Conservation (phyloP, 495 filamentous ascomycete genomes). For the Penicillium atrosanguineum region DNA sequence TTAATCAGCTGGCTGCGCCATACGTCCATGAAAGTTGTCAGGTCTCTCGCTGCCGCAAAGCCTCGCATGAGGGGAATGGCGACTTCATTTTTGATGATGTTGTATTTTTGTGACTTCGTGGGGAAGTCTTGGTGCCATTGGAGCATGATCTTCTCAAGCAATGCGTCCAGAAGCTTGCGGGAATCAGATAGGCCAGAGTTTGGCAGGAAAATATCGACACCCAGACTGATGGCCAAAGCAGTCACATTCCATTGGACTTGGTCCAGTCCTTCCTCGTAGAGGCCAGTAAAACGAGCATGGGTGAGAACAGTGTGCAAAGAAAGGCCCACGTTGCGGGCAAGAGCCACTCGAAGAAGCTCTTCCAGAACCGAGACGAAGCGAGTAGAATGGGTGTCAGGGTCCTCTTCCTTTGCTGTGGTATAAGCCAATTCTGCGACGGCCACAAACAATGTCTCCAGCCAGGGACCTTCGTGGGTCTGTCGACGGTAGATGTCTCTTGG, state of each 20-base stretch:
- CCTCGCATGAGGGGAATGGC: slow-evolving; percentile 59
- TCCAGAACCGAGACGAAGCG: slow-evolving; percentile 40
- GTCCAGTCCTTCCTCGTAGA: slow-evolving; percentile 35
- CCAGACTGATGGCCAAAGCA: slow-evolving; percentile 58
- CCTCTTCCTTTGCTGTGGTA: slow-evolving; percentile 38
- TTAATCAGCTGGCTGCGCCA: slow-evolving; percentile 62
- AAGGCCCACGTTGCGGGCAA: slow-evolving; percentile 39
- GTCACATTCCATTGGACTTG: slow-evolving; percentile 61
- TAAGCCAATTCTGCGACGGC: slow-evolving; percentile 47
- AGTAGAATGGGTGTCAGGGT: slow-evolving; percentile 23
- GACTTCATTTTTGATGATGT: slow-evolving; percentile 39
- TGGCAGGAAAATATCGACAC: slow-evolving; percentile 68
- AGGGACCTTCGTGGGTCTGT: slow-evolving; percentile 57
- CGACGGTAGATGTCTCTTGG: slow-evolving; percentile 53
- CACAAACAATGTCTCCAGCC: slow-evolving; percentile 67
- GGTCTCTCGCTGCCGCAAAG: slow-evolving; percentile 62
- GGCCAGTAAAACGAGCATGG: slow-evolving; percentile 42
- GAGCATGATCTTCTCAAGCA: slow-evolving; percentile 40
- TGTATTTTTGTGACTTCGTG: slow-evolving; percentile 17
- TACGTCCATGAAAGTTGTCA: slow-evolving; percentile 61
- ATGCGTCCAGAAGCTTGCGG: slow-evolving; percentile 36
- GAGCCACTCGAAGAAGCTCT: slow-evolving; percentile 41
- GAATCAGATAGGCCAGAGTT: slow-evolving; percentile 45
- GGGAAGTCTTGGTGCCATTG: slow-evolving; percentile 31
- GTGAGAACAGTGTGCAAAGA: slow-evolving; percentile 46